Evolutionary conservation across 177 flowering plant species (phyloP), one percentile per base, ranked within the genome.

Genomic region (Vitis hybrid): DNA sequence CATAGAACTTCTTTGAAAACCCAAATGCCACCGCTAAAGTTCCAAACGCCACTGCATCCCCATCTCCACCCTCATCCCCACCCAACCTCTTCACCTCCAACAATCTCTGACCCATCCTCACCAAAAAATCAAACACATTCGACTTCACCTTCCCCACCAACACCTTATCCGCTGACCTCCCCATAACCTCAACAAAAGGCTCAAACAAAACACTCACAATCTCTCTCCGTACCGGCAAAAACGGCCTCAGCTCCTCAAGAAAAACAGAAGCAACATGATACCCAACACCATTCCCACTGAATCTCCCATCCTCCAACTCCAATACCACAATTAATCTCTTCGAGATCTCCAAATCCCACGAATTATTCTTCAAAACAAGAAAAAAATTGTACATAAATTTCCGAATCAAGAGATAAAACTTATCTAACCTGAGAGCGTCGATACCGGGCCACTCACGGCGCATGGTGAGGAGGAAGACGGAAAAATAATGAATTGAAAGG

Each of bases 401-500:
- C 4, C 99, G 79, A 70, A 90, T 82, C 70, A 91, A 68, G 12
- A 90, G 79, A 60, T 93, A 94, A 65, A 90, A 94, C 85, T 94
- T 94, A 67, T 94, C 99, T 52, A 94, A 74, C 81, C 99, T 77
- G 30, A 88, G 75, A 17, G 59, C 70, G 62, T 94, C 99, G 66
- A 94, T 93, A 0, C 99, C 94, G 58, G 86, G 17, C 99, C 99
- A 94, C 76, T 94, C 98, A 6, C 98, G 84, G 17, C 97, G 85
- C 72, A 94, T 82, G 8, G 98, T 90, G 66, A 83, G 59, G 35
- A 90, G 35, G 78, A 93, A 91, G 18, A 66, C 78, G 19, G 87
- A 79, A 70, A 91, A 84, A 75, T 87, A 94, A 0, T 75, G 79
- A 6, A 88, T 2, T 3, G 93, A 75, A 6, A 93, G 73, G n/a